Evolutionary conservation across 2,329 filamentous ascomycete genomes (phyloP).

Genomic region (Aspergillus thermomutatus): DNA sequence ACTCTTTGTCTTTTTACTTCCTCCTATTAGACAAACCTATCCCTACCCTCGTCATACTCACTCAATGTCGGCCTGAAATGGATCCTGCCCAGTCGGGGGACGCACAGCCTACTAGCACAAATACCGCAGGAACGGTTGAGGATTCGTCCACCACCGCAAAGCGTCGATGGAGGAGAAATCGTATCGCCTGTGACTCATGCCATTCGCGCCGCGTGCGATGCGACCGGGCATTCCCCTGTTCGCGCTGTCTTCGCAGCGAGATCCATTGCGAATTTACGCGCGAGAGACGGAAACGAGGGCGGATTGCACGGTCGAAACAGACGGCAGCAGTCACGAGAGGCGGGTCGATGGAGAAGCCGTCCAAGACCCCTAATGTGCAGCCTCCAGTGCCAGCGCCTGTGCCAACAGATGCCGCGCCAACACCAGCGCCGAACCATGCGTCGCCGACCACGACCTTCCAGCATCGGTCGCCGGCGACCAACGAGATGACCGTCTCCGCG

Average conservation of each 20-base stretch:
- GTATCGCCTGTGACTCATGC: slow-evolving; percentile 81
- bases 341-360: slow-evolving; percentile 1
- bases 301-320: slow-evolving; percentile 70
- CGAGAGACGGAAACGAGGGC: slow-evolving; percentile 89
- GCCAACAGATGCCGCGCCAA: slow-evolving; percentile 9
- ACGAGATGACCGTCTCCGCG: slow-evolving; percentile 27
- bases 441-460: slow-evolving; percentile 24
- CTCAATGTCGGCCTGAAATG: slow-evolving; percentile 29
- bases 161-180: slow-evolving; percentile 36
- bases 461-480: slow-evolving; percentile 27
- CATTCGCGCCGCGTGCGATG: slow-evolving; percentile 92
- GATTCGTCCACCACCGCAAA: slow-evolving; percentile 23
- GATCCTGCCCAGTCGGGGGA: slow-evolving; percentile 29
- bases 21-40: background rate
- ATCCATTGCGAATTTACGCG: slow-evolving; percentile 77
- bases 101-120: slow-evolving; percentile 13
- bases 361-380: slow-evolving; percentile 1
- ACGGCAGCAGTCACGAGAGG: slow-evolving; percentile 42
- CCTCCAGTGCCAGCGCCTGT: background rate
- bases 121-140: slow-evolving; percentile 11
- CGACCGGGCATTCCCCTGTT: slow-evolving; percentile 86
- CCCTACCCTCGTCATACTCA: background rate
- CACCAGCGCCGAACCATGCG: slow-evolving; percentile 16
- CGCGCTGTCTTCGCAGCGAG: slow-evolving; percentile 78
- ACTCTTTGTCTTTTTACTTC: background rate